These are phyloP conservation scores for Trapa bicornis DNA, from an alignment of 345 rosid species.

Conservation along the genomic window DNA sequence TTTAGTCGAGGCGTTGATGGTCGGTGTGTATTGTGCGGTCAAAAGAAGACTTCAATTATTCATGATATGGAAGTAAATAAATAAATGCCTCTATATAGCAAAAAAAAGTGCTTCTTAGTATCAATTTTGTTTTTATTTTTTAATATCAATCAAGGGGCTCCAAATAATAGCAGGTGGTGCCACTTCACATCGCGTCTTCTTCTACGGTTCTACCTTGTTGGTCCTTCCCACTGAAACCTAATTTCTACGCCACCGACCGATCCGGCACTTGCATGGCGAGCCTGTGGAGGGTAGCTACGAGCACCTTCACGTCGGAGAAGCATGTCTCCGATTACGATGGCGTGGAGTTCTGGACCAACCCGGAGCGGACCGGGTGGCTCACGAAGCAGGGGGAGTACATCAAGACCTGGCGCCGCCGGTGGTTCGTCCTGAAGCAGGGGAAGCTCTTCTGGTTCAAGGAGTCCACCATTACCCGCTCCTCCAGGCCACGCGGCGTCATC, in stretches of 20 bases:
- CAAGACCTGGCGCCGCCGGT: slow-evolving; percentile 66
- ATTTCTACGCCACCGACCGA: not conserved
- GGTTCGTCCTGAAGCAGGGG: slow-evolving; percentile 68
- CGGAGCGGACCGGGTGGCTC: slow-evolving; percentile 61
- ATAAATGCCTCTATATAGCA: no score
- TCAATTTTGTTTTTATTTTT: no score
- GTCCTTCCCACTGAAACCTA: not conserved
- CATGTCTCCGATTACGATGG: slow-evolving; percentile 22
- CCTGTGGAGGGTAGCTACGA: slow-evolving; percentile 35
- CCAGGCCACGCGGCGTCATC: slow-evolving; percentile 53
- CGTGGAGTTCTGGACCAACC: slow-evolving; percentile 56
- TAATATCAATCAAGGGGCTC: not conserved
- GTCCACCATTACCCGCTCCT: slow-evolving; percentile 35
- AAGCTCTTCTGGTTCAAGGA: slow-evolving; percentile 74
- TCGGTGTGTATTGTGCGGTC: no score
- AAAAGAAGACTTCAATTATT: no score
- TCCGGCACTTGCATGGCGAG: slow-evolving; percentile 12
- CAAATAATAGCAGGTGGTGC: slow-evolving; percentile 1
- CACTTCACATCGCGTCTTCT: not conserved
- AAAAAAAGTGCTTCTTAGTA: no score
- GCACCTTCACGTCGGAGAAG: slow-evolving; percentile 14
- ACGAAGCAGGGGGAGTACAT: slow-evolving; percentile 63
- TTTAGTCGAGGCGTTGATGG: no score
- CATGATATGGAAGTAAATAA: no score
- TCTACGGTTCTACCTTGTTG: not conserved